Conservation (phyloP, 1,139 yeast species). For the Suhomyces choctaworum region DNA sequence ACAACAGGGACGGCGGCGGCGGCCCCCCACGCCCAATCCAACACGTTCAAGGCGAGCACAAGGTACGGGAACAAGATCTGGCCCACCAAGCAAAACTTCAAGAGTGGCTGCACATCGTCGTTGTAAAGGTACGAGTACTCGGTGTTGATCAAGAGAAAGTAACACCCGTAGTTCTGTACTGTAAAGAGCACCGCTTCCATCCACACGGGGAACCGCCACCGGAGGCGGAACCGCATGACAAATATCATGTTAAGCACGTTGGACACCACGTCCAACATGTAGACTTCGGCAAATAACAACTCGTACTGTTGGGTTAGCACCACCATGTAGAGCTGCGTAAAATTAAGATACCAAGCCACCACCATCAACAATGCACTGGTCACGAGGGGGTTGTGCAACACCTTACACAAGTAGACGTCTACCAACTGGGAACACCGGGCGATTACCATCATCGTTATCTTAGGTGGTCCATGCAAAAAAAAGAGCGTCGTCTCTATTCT, state of each 20-base stretch:
- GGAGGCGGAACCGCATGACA: constrained; percentile 21
- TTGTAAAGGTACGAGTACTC: constrained; percentile 13
- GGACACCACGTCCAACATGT: constrained; percentile 20
- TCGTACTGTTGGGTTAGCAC: constrained; percentile 3
- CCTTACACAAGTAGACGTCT: constrained; percentile 11
- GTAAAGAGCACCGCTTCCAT: constrained; percentile 19
- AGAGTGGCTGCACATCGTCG: constrained; percentile 7
- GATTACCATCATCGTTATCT: too few relatives aligned
- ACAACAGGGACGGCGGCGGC: neutral
- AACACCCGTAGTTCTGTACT: constrained; percentile 20
- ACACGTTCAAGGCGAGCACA: constrained; percentile 17
- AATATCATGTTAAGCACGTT: constrained; percentile 25
- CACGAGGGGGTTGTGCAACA: constrained; percentile 16
- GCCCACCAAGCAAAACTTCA: constrained; percentile 16
- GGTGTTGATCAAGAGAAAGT: constrained; percentile 12
- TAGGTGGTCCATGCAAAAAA: too few relatives aligned
- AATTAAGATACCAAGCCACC: constrained; percentile 3
- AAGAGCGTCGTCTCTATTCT: too few relatives aligned
- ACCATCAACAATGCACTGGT: constrained; percentile 6
- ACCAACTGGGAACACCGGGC: too few relatives aligned
- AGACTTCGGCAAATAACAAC: constrained; percentile 13
- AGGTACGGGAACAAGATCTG: constrained; percentile 23
- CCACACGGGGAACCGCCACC: constrained; percentile 8
- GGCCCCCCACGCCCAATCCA: constrained; percentile 9
- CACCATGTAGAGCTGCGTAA: constrained; percentile 6